Conservation (phyloP, 2,329 filamentous ascomycete species). For the Microsporum audouinii region DNA sequence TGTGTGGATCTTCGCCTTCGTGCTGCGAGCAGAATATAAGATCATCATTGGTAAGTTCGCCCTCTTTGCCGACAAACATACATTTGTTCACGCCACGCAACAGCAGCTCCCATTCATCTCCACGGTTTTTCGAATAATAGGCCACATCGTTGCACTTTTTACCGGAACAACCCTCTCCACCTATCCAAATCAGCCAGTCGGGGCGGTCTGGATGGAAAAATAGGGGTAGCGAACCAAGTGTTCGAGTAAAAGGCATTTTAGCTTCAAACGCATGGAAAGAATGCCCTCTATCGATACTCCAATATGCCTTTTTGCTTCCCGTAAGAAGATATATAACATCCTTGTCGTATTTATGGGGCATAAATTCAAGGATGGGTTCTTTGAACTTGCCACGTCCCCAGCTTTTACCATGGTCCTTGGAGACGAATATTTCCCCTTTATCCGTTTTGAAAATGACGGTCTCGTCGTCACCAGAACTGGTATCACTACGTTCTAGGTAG, state of each 20-base stretch:
- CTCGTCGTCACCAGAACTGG: conserved; percentile 57
- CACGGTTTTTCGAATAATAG: conserved; percentile 67
- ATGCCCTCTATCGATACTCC: conserved; percentile 67
- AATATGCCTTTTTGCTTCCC: conserved; percentile 54
- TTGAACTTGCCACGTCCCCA: conserved; percentile 64
- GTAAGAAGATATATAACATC: conserved; percentile 84
- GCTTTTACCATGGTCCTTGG: conserved; percentile 75
- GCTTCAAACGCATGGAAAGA: conserved; percentile 63
- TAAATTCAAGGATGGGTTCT: conserved; percentile 58
- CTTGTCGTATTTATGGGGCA: conserved; percentile 68
- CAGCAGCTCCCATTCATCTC: conserved; percentile 64
- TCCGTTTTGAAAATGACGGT: conserved; percentile 54
- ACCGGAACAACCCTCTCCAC: conserved; percentile 52
- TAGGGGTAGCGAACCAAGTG: conserved; percentile 43
- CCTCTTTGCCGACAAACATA: conserved; percentile 66
- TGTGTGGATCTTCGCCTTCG: conserved; percentile 51
- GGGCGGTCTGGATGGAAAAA: conserved; percentile 74
- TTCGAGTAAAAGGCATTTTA: conserved; percentile 47
- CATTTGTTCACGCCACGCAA: conserved; percentile 67
- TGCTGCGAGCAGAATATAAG: conserved; percentile 56
- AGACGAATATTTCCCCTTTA: conserved; percentile 55
- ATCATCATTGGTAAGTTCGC: conserved; percentile 44
- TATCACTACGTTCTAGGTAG: conserved; percentile 69
- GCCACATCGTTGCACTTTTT: conserved; percentile 56
- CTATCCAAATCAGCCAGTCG: conserved; percentile 89